These are phyloP conservation scores for Pichia sp. DNA, from an alignment of 1,139 yeast genomes.

Conservation along the genomic window DNA sequence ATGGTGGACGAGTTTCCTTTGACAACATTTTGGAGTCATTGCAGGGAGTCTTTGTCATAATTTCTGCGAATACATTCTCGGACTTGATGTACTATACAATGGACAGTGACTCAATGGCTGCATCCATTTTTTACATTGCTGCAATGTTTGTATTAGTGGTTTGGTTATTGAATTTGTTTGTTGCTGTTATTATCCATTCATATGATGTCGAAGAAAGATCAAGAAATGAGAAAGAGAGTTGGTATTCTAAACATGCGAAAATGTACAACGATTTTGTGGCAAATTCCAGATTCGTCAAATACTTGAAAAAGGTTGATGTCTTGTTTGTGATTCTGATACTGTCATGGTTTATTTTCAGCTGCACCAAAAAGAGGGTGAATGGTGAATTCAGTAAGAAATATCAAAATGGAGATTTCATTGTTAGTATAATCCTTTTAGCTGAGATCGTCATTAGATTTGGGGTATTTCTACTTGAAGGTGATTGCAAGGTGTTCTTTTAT, in stretches of 20 bases:
- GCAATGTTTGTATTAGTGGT: slow-evolving; percentile 69
- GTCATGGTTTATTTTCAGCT: slow-evolving; percentile 44
- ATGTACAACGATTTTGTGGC: slow-evolving; percentile 28
- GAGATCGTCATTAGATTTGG: slow-evolving; percentile 60
- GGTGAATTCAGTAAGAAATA: slow-evolving; percentile 25
- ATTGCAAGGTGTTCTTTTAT: slow-evolving; percentile 52
- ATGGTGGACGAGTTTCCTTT: slow-evolving; percentile 66
- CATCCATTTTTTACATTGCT: slow-evolving; percentile 69
- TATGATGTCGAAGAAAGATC: slow-evolving; percentile 30
- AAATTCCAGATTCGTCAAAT: slow-evolving; percentile 26
- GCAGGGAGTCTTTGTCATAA: slow-evolving; percentile 78
- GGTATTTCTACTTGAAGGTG: slow-evolving; percentile 43
- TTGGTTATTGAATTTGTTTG: slow-evolving; percentile 79
- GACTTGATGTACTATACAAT: slow-evolving; percentile 82
- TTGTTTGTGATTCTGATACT: slow-evolving; percentile 45
- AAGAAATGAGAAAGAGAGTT: slow-evolving; percentile 1
- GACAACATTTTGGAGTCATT: slow-evolving; percentile 80
- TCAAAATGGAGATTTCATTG: slow-evolving; percentile 42
- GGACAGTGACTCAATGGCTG: slow-evolving; percentile 76
- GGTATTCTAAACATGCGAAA: slow-evolving; percentile 23
- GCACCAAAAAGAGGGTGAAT: slow-evolving; percentile 32
- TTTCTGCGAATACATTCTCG: slow-evolving; percentile 88
- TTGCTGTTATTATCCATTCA: slow-evolving; percentile 83
- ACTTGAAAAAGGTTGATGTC: slow-evolving; percentile 35
- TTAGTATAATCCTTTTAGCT: slow-evolving; percentile 41